Evolutionary conservation across 2,329 filamentous ascomycete species (phyloP), one percentile per base, ranked within the genome.

Genomic region (Aschersonia sp.): DNA sequence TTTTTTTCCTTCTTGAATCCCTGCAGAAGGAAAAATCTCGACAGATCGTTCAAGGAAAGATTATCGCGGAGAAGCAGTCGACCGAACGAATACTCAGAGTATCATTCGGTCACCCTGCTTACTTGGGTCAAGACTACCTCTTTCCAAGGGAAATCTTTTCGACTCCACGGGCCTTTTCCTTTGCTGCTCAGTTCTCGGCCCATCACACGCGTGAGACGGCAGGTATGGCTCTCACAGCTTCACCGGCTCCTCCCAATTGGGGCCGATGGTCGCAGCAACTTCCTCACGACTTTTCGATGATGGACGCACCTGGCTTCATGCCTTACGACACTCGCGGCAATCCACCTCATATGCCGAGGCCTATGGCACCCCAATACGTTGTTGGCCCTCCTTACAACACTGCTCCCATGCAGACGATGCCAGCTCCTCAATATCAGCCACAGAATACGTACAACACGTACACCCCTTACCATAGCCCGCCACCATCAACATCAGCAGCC

Each of bases 211-310:
- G 20, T 20, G 20, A 20, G 20, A 20, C 20, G 35, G 35, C 35
- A 38, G 57, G 53, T 50, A 65, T 78, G 72, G 70, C 71, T 55
- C 66, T 75, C 56, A 65, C 69, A 49, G 63, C 68, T 58, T 67
- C 72, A 56, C 59, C 68, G 48, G 61, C 69, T 44, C 57, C 65
- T 53, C 64, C 69, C 47, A 65, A 62, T 63, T 81, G 77, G 78
- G 71, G 67, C 56, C 73, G 73, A 54, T 78, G 74, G 72, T 62
- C 69, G 53, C 61, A 71, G 50, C 73, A 76, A 42, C 68, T 75
- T 43, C 64, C 62, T 10, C 55, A 61, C 45, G 70, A 73, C 40
- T 77, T 74, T 55, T 52, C 58, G 50, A 67, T 74, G 59, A 71
- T 77, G 66, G 71, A 73, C 45, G 55, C 65, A 30, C 62, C 66